phyloP scores from a whole-genome alignment of 2,329 filamentous ascomycete species.

The Seiridium cupressi region DNA sequence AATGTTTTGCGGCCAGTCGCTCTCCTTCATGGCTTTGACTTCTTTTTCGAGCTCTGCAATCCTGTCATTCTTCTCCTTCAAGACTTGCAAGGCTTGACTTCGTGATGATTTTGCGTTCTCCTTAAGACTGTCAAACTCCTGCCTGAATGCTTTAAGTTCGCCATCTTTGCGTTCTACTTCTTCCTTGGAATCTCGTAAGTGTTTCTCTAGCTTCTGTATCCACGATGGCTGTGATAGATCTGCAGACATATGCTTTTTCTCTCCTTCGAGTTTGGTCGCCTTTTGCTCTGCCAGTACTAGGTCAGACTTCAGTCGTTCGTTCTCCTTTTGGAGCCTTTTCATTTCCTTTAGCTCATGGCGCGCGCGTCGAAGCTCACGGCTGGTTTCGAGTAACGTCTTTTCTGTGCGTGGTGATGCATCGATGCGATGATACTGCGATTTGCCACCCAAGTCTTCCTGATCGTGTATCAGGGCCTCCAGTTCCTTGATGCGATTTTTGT shows the following conservation, averaged over 20 bases:
- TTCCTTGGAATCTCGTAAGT: conserved; percentile 42
- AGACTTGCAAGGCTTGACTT: conserved; percentile 52
- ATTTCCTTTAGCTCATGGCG: conserved; percentile 53
- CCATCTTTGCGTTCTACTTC: conserved; percentile 46
- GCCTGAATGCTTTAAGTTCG: conserved; percentile 45
- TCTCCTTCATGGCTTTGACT: conserved; percentile 41
- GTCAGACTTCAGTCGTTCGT: conserved; percentile 49
- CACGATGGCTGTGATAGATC: conserved; percentile 21
- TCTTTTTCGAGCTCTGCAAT: conserved; percentile 56
- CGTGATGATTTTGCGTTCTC: conserved; percentile 52
- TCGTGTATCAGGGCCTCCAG: conserved; percentile 51
- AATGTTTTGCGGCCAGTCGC: conserved; percentile 11
- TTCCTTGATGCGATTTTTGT: conserved; percentile 58
- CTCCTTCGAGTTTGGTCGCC: conserved; percentile 33
- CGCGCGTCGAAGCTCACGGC: conserved; percentile 53
- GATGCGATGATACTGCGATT: conserved; percentile 31
- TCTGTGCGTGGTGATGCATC: conserved; percentile 48
- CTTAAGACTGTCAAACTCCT: conserved; percentile 53
- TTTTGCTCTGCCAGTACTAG: conserved; percentile 47
- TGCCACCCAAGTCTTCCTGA: conserved; percentile 26
- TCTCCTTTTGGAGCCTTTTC: conserved; percentile 48
- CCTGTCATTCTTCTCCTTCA: conserved; percentile 56
- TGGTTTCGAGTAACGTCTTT: conserved; percentile 49
- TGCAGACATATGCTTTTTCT: conserved; percentile 28
- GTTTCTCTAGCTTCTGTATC: conserved; percentile 37